Evolutionary conservation across 192 early-diverging fungal genomes (phyloP), one percentile per base, ranked within the genome.

Genomic region (Spinellus fusiger): DNA sequence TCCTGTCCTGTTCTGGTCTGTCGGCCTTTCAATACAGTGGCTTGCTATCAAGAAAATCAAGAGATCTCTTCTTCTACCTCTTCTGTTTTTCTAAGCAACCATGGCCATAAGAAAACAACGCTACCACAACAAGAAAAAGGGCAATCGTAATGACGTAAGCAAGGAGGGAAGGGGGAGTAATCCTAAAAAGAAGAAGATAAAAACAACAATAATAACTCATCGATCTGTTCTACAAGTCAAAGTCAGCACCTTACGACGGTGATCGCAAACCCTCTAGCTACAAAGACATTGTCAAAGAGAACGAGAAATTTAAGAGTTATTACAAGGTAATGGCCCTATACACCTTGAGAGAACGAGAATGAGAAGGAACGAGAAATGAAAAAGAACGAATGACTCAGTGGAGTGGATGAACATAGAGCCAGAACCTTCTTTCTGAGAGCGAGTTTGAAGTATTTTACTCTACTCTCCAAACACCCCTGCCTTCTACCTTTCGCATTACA

Each of bases 401-500:
- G 13, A 28, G 1, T 58, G 15, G 26, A 35, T 61, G 16, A 27
- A 29, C 1, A 25, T 63, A 73, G 70, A 35, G 73, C 6, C 93
- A 93, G 65, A 73, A 79, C 52, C 71, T 95, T 34, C 73, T 95
- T 44, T 58, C 81, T 13, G 89, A 88, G n/a, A 88, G 89, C 22
- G 95, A 99, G 74, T 97, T 86, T 75, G 75, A 82, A 16, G 59
- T 66, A 40, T 88, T 94, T 47, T 82, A 93, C 71, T 80, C 84
- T 48, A 56, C 73, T 0, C 79, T 96, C 69, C 78, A 80, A 69
- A 83, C 76, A 31, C 75, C 77, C 16, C 81, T 99, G 47, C 97
- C 97, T 7, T 90, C 89, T 27, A 89, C 89, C 51, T 99, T 95
- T 71, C 83, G 97, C 44, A 91, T 99, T 68, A 94, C 95, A 0